Evolutionary conservation across 208 protist genomes (phyloP).

Genomic region (Wallacemonas sp.): DNA sequence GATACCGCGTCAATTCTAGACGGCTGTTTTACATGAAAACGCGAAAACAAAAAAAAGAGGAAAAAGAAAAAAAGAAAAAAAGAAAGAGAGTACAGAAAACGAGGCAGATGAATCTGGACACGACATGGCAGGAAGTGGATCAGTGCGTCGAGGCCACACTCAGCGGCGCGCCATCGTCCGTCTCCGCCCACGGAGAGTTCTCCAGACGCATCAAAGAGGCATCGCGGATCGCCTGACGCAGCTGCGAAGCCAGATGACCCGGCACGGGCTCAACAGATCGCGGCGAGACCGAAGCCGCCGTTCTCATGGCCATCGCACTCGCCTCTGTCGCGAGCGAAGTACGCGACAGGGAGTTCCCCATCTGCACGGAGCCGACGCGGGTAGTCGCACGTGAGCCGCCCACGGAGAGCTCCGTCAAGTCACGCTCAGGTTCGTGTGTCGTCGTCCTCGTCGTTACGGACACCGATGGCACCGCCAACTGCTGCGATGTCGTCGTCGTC

Average conservation of each 20-base stretch:
- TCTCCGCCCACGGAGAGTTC: background rate
- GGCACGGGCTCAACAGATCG: too few species aligned
- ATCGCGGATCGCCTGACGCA: conserved; percentile 12
- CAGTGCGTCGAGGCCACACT: background rate
- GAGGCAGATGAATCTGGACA: too few species aligned
- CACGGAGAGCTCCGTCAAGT: background rate
- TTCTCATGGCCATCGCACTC: too few species aligned
- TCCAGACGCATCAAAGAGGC: conserved; percentile 3
- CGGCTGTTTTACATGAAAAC: too few species aligned
- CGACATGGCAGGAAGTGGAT: background rate
- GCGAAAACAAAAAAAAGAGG: background rate
- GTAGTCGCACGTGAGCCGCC: background rate
- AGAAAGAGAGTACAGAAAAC: conserved; percentile 5
- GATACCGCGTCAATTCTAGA: too few species aligned
- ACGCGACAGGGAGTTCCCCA: too few species aligned
- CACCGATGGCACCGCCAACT: background rate
- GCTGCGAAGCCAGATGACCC: background rate
- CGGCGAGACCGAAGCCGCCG: too few species aligned
- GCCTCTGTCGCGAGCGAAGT: too few species aligned
- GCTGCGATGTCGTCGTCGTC: too few species aligned
- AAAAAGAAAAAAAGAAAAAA: background rate
- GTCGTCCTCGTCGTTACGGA: too few species aligned
- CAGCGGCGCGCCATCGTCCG: background rate
- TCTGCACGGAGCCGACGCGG: too few species aligned
- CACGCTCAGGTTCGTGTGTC: too few species aligned